phyloP scores from a whole-genome alignment of 2,329 filamentous ascomycete genomes.

The Sarocladium kiliense region DNA sequence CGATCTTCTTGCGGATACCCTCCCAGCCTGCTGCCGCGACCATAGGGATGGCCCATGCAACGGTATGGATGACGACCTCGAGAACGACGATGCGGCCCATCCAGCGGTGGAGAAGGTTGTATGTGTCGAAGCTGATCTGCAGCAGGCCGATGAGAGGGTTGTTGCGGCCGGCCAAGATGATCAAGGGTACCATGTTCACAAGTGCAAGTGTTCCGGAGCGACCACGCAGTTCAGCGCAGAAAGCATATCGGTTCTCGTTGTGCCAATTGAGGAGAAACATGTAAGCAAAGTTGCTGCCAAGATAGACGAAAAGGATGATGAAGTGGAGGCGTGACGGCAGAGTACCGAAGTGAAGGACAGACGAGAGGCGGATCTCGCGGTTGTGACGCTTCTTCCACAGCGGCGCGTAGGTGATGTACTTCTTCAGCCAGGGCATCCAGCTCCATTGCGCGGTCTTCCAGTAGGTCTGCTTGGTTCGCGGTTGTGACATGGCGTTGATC shows the following conservation, averaged over 20 bases:
- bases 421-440: constrained; percentile 60
- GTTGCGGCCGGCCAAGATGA: constrained; percentile 86
- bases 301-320: constrained; percentile 50
- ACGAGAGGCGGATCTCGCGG: constrained; percentile 58
- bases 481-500: constrained; percentile 51
- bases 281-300: constrained; percentile 57
- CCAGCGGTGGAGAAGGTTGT: constrained; percentile 73
- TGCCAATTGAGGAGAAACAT: constrained; percentile 57
- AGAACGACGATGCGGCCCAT: constrained; percentile 68
- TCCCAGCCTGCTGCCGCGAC: constrained; percentile 58
- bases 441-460: constrained; percentile 54
- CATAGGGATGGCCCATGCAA: constrained; percentile 70
- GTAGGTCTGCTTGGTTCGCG: constrained; percentile 49
- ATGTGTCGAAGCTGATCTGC: constrained; percentile 90
- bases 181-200: constrained; percentile 86
- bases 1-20: constrained; percentile 49
- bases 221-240: constrained; percentile 79
- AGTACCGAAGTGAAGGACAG: constrained; percentile 55
- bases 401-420: constrained; percentile 55
- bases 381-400: constrained; percentile 62
- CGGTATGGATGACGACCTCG: constrained; percentile 63
- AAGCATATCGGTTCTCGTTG: constrained; percentile 52
- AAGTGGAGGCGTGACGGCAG: constrained; percentile 60
- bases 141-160: constrained; percentile 82
- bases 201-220: constrained; percentile 78